Base-by-base conservation (phyloP, 2,329 filamentous ascomycete genomes). In the Fusarium dlaminii region DNA sequence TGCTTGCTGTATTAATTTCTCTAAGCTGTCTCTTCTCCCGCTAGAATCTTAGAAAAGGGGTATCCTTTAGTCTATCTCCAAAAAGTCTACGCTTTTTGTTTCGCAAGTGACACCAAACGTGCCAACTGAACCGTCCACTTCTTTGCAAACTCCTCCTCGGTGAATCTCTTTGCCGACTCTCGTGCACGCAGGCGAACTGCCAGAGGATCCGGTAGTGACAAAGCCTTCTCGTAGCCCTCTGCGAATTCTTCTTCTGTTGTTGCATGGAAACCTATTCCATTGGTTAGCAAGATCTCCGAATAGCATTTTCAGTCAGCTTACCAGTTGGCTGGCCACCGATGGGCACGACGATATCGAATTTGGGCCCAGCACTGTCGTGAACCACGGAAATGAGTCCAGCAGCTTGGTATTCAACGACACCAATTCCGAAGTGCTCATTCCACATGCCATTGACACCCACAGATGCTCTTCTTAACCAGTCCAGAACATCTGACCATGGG, bases 351-450 rank as follows among this genome's bases (percentile, higher is more conserved):
- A 99, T 99, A 80, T 99, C 96, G 71, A 94, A 84, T 83, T 96
- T 98, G 5, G 96, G 96, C 0, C 96, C 96, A 14, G 96, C 96
- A 57, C 93, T 96, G 82, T 98, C 88, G 79, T 99, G 96, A 14
- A 98, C 96, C 0, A 99, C 95, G 10, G 93, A 91, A 65, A 99
- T 95, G 66, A 99, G 86, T 3, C 96, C 96, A 0, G 96, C 96
- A 8, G 96, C 96, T 81, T 98, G 95, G 80, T 98, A 99, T 85
- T 99, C 96, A 45, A 99, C 96, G 22, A 98, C 95, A 3, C 96
- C 96, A 67, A 99, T 99, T 29, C 96, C 96, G 81, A 99, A 99
- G 82, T 99, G 96, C 84, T 99, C 96, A 81, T 98, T 98, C 96
- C 96, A 99, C 96, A 99, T 99, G 79, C 93, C 94, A 78, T 99